Conservation (phyloP, 1,139 yeast genomes). For the Sugiyamaella grinbergsii region DNA sequence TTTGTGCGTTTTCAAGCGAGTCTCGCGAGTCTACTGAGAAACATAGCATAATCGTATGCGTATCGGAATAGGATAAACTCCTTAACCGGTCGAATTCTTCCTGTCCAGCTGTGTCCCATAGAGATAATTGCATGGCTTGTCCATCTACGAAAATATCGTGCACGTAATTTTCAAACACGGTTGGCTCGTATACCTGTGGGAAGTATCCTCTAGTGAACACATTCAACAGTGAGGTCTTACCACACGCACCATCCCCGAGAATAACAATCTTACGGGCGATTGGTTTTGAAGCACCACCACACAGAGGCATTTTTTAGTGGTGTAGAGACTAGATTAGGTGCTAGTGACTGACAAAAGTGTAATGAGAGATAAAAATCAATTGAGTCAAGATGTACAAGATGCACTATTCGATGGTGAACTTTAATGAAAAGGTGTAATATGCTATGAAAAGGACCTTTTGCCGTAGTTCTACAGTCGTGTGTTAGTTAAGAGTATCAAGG, state of each 20-base stretch:
- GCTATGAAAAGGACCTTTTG: too few species aligned
- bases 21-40: conserved; percentile 93
- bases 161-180: conserved; percentile 95
- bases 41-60: conserved; percentile 96
- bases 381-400: too few species aligned
- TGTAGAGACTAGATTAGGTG: too few species aligned
- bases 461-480: neutral
- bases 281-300: conserved; percentile 69
- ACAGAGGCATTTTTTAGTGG: conserved; percentile 71
- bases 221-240: conserved; percentile 86
- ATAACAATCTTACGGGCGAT: conserved; percentile 91
- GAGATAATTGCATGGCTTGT: conserved; percentile 84
- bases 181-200: conserved; percentile 98
- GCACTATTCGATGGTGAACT: too few species aligned
- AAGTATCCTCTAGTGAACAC: conserved; percentile 97
- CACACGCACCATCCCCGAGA: conserved; percentile 97
- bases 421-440: neutral
- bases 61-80: conserved; percentile 87
- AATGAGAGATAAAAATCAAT: too few species aligned
- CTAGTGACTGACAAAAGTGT: too few species aligned
- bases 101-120: conserved; percentile 99
- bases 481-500: neutral
- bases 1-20: conserved; percentile 90
- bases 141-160: conserved; percentile 97
- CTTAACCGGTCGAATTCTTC: conserved; percentile 95